Evolutionary conservation across 2,329 filamentous ascomycete species (phyloP), one percentile per base, ranked within the genome.

Genomic region (Thermoascus crustaceus): DNA sequence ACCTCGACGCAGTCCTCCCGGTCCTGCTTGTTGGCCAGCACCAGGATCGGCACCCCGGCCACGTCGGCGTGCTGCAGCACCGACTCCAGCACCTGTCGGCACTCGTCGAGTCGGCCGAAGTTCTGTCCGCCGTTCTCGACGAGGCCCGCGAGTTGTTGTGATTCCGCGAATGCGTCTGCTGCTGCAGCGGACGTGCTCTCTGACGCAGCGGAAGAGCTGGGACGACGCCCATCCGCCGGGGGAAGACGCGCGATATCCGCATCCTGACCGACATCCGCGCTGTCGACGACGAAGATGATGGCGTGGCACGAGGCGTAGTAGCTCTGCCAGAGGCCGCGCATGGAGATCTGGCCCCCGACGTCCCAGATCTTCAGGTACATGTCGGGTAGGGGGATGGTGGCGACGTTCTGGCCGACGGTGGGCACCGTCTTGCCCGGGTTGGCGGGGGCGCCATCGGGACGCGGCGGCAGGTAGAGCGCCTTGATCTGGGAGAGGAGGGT

Each of bases 301-400:
- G 91, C 91, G 61, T 98, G 91, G 54, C 87, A 94, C 60, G 78
- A 85, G 33, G 79, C 73, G 69, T 95, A 98, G 68, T 98, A 98
- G 61, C 80, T 86, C 61, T 94, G 86, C 91, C 91, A 98, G 20
- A 96, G 76, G 44, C 82, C 82, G 43, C 91, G 81, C 55, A 98
- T 75, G 18, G 77, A 82, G 55, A 91, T 79, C 63, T 98, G 91
- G 5, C 91, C 91, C 45, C 91, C 91, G 1, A 98, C 86, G 58
- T 98, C 91, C 91, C 91, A 96, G 52, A 98, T 83, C 70, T 95
- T 94, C 55, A 98, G 73, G 69, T 96, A 95, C 78, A 95, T 89
- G 61, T 94, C 86, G 10, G 86, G 82, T 16, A 96, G 73, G 14
- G 83, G 78, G 57, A 98, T 85, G 30, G 88, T 91, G 43, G 85